Evolutionary conservation across 179 eudicot genomes (phyloP), one percentile per base, ranked within the genome.

Genomic region (Amaranthus tricolor): DNA sequence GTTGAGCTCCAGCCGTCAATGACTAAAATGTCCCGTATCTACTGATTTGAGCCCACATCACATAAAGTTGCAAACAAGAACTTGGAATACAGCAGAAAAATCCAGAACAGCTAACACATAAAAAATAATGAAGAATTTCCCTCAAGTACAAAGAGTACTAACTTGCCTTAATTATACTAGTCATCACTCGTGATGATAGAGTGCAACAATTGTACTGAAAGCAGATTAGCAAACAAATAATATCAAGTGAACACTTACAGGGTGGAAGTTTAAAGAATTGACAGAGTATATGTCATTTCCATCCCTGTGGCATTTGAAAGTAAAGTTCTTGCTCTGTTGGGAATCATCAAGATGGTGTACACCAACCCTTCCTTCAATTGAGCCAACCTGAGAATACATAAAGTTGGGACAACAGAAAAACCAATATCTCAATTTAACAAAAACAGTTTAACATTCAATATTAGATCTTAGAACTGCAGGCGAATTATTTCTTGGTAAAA

Each of bases 341-440:
- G 96, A 74, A 77, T 94, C 98, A 80, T 94, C 98, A 68, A 94
- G 89, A 79, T 94, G 97, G 80, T 94, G 98, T 8, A 94, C 97
- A 68, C 97, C 98, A 78, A 94, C 98, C 76, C 97, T 83, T 64
- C 98, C 98, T 82, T 94, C 98, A 80, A 94, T 94, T 55, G 98
- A 94, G 49, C 98, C 98, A 87, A 94, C 88, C 98, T 94, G 62
- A 58, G 62, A n/a, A 75, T 15, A 49, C 24, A 75, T 66, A 10
- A 12, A 67, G 57, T 13, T 47, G 21, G 50, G 17, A 54, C 55
- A 47, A 19, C 56, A 44, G 44, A 4, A 16, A 43, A 57, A 11
- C 62, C 56, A 58, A 47, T 44, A 14, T 4, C 7, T 11, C 19
- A 1, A 0, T 14, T 45, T 66, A 6, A 21, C 63, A 56, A 7